phyloP scores from a whole-genome alignment of 1,284 basidiomycete genomes.

The Austropuccinia psidii region DNA sequence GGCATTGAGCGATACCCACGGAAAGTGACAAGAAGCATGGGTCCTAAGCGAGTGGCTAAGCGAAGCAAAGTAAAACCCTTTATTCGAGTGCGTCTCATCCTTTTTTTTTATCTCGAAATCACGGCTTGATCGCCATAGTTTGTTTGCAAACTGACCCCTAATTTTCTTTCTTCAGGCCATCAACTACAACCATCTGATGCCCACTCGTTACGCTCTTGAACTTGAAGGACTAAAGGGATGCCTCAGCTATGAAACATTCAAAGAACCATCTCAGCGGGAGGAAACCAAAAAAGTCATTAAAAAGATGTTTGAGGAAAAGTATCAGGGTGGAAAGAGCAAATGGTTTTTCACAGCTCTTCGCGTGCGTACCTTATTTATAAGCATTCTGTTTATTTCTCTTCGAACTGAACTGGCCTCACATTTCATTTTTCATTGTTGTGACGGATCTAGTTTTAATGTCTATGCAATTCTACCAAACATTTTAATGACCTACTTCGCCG shows the following conservation, averaged over 20 bases:
- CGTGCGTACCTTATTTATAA: too few relatives aligned
- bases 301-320: slow-evolving; percentile 87
- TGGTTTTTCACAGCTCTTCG: slow-evolving; percentile 83
- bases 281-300: slow-evolving; percentile 91
- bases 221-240: slow-evolving; percentile 82
- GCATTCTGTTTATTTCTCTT: too few relatives aligned
- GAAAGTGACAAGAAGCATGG: slow-evolving; percentile 93
- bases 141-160: too few relatives aligned
- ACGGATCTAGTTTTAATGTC: too few relatives aligned
- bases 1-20: slow-evolving; percentile 91
- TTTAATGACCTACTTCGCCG: too few relatives aligned
- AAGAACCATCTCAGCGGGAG: slow-evolving; percentile 84
- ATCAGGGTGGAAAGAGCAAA: slow-evolving; percentile 81
- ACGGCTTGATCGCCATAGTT: not conserved
- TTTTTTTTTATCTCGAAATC: not conserved
- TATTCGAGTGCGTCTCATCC: slow-evolving; percentile 69
- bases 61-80: slow-evolving; percentile 96
- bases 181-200: slow-evolving; percentile 97
- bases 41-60: slow-evolving; percentile 80
- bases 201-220: slow-evolving; percentile 91
- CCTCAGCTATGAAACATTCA: slow-evolving; percentile 78
- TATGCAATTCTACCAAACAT: too few relatives aligned
- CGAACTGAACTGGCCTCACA: too few relatives aligned
- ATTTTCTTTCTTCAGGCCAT: slow-evolving; percentile 56
- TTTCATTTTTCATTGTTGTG: too few relatives aligned